phyloP scores from a whole-genome alignment of 306 rosid genomes.

The Lathyrus oleraceus region DNA sequence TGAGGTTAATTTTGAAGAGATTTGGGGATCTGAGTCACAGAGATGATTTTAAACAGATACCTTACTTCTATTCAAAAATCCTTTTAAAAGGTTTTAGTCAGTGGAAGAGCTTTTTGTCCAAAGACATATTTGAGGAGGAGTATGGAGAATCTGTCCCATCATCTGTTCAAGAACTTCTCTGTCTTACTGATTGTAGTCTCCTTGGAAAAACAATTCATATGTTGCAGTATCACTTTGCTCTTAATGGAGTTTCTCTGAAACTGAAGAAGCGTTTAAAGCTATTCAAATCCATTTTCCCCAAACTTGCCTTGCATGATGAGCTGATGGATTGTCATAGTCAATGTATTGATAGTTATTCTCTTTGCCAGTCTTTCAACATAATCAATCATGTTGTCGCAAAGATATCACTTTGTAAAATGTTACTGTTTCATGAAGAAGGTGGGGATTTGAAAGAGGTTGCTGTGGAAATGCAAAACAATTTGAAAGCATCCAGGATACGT shows the following conservation, averaged over 20 bases:
- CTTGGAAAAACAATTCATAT: constrained; percentile 73
- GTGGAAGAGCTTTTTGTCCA: constrained; percentile 68
- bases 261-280: constrained; percentile 57
- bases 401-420: constrained; percentile 62
- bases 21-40: constrained; percentile 42
- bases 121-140: constrained; percentile 67
- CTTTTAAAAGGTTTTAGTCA: constrained; percentile 63
- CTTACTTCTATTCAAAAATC: constrained; percentile 60
- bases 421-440: constrained; percentile 58
- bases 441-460: constrained; percentile 40
- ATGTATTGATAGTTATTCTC: constrained; percentile 47
- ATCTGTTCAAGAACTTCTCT: constrained; percentile 60
- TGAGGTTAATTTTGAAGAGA: constrained; percentile 53
- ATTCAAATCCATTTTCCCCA: constrained; percentile 58
- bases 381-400: constrained; percentile 61
- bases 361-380: constrained; percentile 52
- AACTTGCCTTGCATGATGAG: constrained; percentile 44
- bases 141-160: constrained; percentile 59
- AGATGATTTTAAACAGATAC: constrained; percentile 47
- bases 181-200: constrained; percentile 63
- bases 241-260: constrained; percentile 54
- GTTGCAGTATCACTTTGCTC: constrained; percentile 60
- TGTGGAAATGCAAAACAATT: constrained; percentile 38
- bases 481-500: constrained; percentile 48
- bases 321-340: constrained; percentile 60